A percentile compares a stretch with the other conserved stretches of the same genome.
These are phyloP conservation scores for Eustoma russellianum DNA, from an alignment of 257 asterid genomes.

Conservation along the genomic window DNA sequence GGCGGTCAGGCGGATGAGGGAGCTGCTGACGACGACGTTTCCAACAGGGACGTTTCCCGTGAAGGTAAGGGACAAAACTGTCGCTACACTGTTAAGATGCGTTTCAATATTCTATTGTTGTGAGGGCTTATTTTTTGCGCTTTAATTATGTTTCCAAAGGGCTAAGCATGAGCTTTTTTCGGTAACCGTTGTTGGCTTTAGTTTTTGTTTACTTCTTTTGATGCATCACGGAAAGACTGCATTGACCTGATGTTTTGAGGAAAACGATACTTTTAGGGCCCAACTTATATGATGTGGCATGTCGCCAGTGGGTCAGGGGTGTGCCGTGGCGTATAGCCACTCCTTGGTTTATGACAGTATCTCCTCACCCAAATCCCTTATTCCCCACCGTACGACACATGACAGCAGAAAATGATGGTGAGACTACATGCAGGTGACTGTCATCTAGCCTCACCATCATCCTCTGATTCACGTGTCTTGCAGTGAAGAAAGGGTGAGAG, in stretches of 20 bases:
- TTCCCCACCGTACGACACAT: too few species aligned
- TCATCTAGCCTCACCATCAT: too few species aligned
- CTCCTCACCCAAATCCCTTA: too few species aligned
- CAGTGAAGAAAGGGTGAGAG: too few species aligned
- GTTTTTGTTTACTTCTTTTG: slow-evolving; percentile 52
- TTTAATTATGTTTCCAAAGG: slow-evolving; percentile 13
- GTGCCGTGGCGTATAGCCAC: too few species aligned
- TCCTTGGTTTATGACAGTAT: too few species aligned
- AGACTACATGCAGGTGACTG: too few species aligned
- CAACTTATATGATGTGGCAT: slow-evolving; percentile 1
- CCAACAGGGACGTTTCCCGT: slow-evolving; percentile 86
- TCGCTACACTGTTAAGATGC: too few species aligned
- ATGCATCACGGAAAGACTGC: slow-evolving; percentile 31
- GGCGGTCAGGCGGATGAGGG: slow-evolving; percentile 90
- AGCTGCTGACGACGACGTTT: slow-evolving; percentile 88
- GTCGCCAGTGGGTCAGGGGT: background rate
- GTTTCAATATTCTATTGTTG: background rate
- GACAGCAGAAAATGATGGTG: too few species aligned
- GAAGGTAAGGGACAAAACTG: slow-evolving; percentile 45
- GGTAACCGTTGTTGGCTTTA: slow-evolving; percentile 8
- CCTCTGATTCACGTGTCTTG: too few species aligned
- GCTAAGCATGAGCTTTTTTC: background rate
- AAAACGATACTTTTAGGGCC: background rate
- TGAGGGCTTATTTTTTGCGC: slow-evolving; percentile 23
- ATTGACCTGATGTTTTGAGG: slow-evolving; percentile 7